Conservation (phyloP, 257 asterid genomes). For the Nicotiana obtusifolia region DNA sequence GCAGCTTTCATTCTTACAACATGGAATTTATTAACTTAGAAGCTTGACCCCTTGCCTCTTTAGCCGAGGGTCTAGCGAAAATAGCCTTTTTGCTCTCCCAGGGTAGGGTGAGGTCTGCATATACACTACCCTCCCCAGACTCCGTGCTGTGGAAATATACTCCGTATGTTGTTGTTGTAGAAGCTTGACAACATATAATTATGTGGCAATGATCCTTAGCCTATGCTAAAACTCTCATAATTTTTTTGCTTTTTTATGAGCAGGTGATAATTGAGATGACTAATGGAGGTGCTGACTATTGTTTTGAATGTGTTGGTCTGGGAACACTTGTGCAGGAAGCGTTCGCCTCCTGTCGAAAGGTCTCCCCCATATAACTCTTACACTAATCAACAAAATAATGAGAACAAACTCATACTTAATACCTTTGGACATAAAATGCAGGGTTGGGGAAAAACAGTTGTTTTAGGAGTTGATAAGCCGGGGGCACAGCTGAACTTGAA, state of each 20-base stretch:
- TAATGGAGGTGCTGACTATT: constrained; percentile 82
- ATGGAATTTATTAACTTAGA: no score
- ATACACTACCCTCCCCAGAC: no score
- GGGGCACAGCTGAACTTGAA: constrained; percentile 39
- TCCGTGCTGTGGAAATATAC: no score
- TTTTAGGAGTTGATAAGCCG: constrained; percentile 64
- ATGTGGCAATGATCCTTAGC: background rate
- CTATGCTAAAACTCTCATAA: background rate
- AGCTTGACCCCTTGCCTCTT: no score
- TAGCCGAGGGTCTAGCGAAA: no score
- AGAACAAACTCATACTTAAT: background rate
- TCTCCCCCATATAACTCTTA: background rate
- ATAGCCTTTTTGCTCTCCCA: no score
- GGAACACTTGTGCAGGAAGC: constrained; percentile 71
- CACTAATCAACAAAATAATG: background rate
- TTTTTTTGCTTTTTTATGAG: constrained; percentile 3
- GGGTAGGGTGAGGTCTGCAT: no score
- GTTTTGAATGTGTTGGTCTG: constrained; percentile 88
- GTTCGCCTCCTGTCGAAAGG: constrained; percentile 68
- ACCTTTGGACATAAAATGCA: constrained; percentile 13
- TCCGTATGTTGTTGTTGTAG: no score
- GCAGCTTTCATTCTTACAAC: no score
- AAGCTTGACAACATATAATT: no score
- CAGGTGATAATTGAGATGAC: constrained; percentile 73
- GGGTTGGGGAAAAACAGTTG: constrained; percentile 92